These are phyloP conservation scores for Metschnikowia cubensis DNA, from an alignment of 805 yeast species.

Conservation along the genomic window DNA sequence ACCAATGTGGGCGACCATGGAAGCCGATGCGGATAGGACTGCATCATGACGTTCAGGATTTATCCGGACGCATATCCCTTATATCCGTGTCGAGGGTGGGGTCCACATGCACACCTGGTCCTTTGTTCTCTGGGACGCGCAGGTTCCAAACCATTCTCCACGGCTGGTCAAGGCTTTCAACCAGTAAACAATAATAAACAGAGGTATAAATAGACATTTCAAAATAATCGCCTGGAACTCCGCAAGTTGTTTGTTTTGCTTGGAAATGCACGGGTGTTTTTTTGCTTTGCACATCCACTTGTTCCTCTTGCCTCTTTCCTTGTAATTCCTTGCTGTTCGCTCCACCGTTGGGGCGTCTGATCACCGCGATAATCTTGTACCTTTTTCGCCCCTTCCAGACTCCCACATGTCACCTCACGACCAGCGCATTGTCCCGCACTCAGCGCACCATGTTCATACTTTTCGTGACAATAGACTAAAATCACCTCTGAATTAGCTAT, in stretches of 20 bases:
- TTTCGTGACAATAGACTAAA: not conserved
- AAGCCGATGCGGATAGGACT: not conserved
- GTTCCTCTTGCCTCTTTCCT: too few species aligned
- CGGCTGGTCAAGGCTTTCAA: conserved; percentile 1
- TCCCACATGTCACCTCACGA: not conserved
- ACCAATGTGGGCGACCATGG: not conserved
- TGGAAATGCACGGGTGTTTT: not conserved
- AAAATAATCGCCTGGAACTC: not conserved
- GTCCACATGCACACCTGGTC: not conserved
- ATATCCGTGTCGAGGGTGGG: not conserved
- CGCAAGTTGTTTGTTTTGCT: not conserved
- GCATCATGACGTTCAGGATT: not conserved
- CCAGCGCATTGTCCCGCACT: not conserved
- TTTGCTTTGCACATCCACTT: not conserved
- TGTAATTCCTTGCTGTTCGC: not conserved
- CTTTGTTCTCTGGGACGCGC: not conserved
- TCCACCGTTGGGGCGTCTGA: not conserved
- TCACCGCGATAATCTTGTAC: not conserved
- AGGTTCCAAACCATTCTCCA: not conserved
- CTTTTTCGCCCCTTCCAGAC: not conserved
- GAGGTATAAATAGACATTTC: not conserved
- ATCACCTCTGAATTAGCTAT: not conserved
- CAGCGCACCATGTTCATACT: not conserved
- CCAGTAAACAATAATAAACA: conserved; percentile 2
- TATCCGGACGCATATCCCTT: conserved; percentile 3